These are phyloP conservation scores for Diaporthe aspalathi DNA, from an alignment of 2,329 filamentous ascomycete species.

Conservation along the genomic window DNA sequence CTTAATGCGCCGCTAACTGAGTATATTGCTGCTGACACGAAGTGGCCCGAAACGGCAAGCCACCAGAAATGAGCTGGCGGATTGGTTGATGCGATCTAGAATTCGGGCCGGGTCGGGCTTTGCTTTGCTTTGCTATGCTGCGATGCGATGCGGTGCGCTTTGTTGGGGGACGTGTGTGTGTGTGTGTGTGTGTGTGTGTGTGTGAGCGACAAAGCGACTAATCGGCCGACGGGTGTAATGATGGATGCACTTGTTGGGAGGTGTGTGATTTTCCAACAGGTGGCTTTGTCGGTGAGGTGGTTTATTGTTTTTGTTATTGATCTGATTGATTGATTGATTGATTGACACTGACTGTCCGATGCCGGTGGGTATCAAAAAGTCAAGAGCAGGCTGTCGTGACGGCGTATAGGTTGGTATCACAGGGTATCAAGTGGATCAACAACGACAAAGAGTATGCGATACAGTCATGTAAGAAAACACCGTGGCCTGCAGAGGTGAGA, in stretches of 20 bases:
- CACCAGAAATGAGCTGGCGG: slow-evolving; percentile 18
- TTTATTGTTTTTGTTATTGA: background rate
- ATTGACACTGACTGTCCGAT: background rate
- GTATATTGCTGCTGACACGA: slow-evolving; percentile 24
- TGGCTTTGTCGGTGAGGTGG: slow-evolving; percentile 5
- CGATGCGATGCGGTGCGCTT: background rate
- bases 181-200: too few species aligned
- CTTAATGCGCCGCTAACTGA: slow-evolving; percentile 22
- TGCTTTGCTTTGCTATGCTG: background rate
- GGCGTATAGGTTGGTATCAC: background rate
- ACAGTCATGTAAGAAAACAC: slow-evolving; percentile 25
- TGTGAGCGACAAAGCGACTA: background rate
- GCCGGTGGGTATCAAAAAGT: background rate
- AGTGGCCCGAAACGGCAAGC: slow-evolving; percentile 13
- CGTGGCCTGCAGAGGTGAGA: slow-evolving; percentile 30
- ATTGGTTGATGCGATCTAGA: slow-evolving; percentile 24
- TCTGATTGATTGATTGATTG: background rate
- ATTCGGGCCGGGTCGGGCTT: slow-evolving; percentile 33
- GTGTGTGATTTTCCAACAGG: background rate
- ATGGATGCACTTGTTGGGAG: slow-evolving; percentile 26
- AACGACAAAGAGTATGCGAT: slow-evolving; percentile 3
- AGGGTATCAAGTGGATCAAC: slow-evolving; percentile 22
- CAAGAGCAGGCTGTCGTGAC: slow-evolving; percentile 7
- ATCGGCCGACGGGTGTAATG: slow-evolving; percentile 2
- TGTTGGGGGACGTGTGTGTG: too few species aligned